Percentiles rank a stretch among this genome's conserved stretches.
These are phyloP conservation scores for Mycena kentingensis DNA, from an alignment of 768 basidiomycete species.

Conservation along the genomic window DNA sequence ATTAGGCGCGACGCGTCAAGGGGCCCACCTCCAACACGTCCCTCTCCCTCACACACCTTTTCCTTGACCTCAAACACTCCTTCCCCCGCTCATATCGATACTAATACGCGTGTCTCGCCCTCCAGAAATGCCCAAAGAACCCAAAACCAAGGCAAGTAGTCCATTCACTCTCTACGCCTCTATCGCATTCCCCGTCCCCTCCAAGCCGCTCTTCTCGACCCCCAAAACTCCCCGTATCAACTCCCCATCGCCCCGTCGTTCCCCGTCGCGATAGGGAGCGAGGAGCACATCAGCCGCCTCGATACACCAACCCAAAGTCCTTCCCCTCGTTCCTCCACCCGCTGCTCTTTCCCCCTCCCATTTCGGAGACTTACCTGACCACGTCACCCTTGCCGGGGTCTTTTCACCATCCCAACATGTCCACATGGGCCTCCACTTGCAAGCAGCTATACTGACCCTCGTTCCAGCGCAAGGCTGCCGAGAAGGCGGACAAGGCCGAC, in stretches of 20 bases:
- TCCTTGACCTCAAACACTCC: conserved; percentile 12
- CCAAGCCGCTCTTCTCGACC: background rate
- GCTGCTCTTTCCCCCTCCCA: background rate
- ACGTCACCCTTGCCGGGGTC: conserved; percentile 1
- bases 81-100: conserved; percentile 27
- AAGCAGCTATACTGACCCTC: conserved; percentile 7
- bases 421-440: background rate
- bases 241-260: conserved; percentile 2
- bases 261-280: background rate
- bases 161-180: conserved; percentile 1
- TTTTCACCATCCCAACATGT: background rate
- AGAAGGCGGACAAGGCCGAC: conserved; percentile 64
- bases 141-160: conserved; percentile 54
- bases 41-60: conserved; percentile 18
- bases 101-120: conserved; percentile 33
- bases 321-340: background rate
- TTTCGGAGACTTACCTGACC: background rate
- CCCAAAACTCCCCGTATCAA: background rate
- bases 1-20: conserved; percentile 40
- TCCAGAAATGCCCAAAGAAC: conserved; percentile 62
- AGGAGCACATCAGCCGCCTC: background rate
- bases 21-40: conserved; percentile 28
- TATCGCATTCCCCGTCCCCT: conserved; percentile 4
- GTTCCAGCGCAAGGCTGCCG: conserved; percentile 71
- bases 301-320: background rate